Percentiles rank a stretch among this genome's conserved stretches.
phyloP scores from a whole-genome alignment of 257 asterid species.

The Gardenia jasminoides region DNA sequence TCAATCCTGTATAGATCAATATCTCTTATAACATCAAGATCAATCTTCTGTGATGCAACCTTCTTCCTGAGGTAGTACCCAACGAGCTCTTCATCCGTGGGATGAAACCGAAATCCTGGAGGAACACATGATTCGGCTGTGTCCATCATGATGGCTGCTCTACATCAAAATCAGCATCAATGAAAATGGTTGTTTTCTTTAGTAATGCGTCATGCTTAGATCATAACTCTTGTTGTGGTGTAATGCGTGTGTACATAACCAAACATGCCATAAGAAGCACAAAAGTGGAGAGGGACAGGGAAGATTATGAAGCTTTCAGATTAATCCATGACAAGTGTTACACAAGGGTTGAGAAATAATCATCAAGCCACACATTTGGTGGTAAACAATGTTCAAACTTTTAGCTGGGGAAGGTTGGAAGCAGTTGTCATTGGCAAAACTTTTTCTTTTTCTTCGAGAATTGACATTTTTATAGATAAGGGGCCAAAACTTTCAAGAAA shows the following conservation, averaged over 20 bases:
- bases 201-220: constrained; percentile 25
- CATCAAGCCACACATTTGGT: constrained; percentile 51
- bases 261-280: neutral
- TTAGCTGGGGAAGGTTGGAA: constrained; percentile 38
- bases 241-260: neutral
- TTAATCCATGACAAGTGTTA: constrained; percentile 50
- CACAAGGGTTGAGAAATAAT: constrained; percentile 41
- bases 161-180: constrained; percentile 52
- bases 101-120: constrained; percentile 76
- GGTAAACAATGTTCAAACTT: constrained; percentile 39
- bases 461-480: constrained; percentile 7
- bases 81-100: constrained; percentile 70
- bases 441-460: constrained; percentile 3
- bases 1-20: constrained; percentile 74
- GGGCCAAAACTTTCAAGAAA: neutral
- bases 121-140: constrained; percentile 63
- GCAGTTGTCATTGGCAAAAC: constrained; percentile 35
- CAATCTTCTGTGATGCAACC: constrained; percentile 67
- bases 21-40: constrained; percentile 69
- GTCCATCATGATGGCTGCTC: constrained; percentile 36
- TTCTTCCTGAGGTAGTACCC: constrained; percentile 72
- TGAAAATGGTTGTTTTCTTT: neutral
- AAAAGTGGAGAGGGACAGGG: constrained; percentile 12
- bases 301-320: constrained; percentile 39
- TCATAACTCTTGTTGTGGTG: constrained; percentile 13